Evolutionary conservation across 1,284 basidiomycete species (phyloP), one percentile per base, ranked within the genome.

Genomic region (Ganoderma resinaceum): DNA sequence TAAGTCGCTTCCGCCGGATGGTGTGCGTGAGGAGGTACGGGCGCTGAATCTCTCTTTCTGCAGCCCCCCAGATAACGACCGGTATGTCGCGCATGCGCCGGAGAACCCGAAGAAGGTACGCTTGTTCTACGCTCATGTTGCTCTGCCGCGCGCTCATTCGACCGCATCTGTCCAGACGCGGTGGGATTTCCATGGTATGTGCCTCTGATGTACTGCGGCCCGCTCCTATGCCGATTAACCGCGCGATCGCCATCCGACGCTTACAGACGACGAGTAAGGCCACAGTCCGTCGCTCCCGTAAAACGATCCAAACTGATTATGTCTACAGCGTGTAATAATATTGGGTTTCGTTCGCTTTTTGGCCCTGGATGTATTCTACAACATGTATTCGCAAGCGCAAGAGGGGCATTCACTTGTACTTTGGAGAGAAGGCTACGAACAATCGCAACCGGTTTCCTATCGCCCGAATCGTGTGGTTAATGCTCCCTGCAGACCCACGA

Each of bases 101-200:
- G 89, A 92, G 58, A 93, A 94, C 79, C 93, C 94, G n/a, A 94
- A 94, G 88, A 93, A 94, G 87, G 92, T 91, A 65, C 29, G 84
- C 74, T 9, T 38, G 11, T 62, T 11, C 14, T 29, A 23, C 57
- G 53, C 55, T 18, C 52, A 14, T 26, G 42, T 14, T 26, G 43
- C 14, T 40, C 66, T 61, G 26, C 49, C 61, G 66, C 35, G 53
- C 40, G 49, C 67, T 76, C 42, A 77, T 72, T 43, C 55, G 42
- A 33, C 66, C 61, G 11, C 11, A 23, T 18, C 60, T 18, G 5
- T 16, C 29, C 69, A 88, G 92, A 93, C 93, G 43, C 86, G 85
- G 60, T 94, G 93, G 81, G 87, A 91, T 76, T 94, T 94, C 78
- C 89, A 94, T 72, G 93, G 92, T 91, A 78, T 69, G 82, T 74